These are phyloP conservation scores for Microdochium trichocladiopsis DNA, from an alignment of 2,329 filamentous ascomycete genomes.

Conservation along the genomic window DNA sequence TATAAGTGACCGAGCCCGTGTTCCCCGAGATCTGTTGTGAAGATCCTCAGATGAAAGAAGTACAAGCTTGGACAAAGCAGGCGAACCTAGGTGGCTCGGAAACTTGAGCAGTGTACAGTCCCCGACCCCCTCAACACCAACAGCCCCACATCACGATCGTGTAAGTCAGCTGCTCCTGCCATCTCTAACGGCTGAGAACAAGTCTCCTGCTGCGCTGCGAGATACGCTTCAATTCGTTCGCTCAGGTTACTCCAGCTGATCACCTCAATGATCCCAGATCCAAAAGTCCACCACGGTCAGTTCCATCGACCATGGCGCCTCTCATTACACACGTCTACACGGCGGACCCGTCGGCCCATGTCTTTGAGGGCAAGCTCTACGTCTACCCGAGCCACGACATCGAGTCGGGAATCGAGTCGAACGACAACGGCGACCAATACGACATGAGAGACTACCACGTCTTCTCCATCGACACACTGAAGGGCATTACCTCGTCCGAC, in stretches of 20 bases:
- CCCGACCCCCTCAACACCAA: slow-evolving; percentile 18
- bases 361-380: slow-evolving; percentile 69
- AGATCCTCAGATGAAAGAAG: background rate
- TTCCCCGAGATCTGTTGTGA: too few species aligned
- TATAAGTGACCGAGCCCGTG: too few species aligned
- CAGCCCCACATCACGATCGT: slow-evolving; percentile 15
- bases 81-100: background rate
- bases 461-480: slow-evolving; percentile 16
- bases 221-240: background rate
- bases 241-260: too few species aligned
- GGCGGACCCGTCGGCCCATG: slow-evolving; percentile 73
- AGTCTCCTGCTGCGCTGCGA: background rate
- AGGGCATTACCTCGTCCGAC: slow-evolving; percentile 40
- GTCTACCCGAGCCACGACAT: slow-evolving; percentile 78
- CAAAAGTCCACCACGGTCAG: slow-evolving; percentile 8
- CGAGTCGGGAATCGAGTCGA: slow-evolving; percentile 66
- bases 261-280: too few species aligned
- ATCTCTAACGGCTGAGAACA: background rate
- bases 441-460: slow-evolving; percentile 83
- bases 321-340: slow-evolving; percentile 72
- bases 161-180: slow-evolving; percentile 1
- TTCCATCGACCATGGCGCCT: slow-evolving; percentile 38
- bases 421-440: slow-evolving; percentile 81
- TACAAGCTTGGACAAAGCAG: background rate
- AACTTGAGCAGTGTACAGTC: background rate